Percentiles rank a stretch among this genome's conserved stretches.
phyloP scores from a whole-genome alignment of 2,329 filamentous ascomycete genomes.

The Penicillium sp. region DNA sequence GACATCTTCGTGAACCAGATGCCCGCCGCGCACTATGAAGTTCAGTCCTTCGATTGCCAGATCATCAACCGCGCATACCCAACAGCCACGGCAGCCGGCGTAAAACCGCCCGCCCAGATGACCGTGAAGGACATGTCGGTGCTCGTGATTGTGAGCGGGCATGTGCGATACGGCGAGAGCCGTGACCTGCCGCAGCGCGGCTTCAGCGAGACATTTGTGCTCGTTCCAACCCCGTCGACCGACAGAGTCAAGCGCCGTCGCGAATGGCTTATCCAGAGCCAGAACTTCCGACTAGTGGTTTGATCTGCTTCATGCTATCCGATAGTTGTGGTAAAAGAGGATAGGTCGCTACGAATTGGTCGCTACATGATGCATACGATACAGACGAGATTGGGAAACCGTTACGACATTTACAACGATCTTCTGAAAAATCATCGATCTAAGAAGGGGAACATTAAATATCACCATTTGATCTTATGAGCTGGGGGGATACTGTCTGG shows the following conservation, averaged over 20 bases:
- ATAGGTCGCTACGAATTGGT: no score
- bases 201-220: conserved; percentile 76
- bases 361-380: no score
- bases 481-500: no score
- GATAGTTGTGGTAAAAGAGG: no score
- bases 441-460: no score
- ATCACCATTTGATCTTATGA: no score
- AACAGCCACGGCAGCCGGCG: conserved; percentile 47
- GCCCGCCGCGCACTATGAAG: conserved; percentile 64
- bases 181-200: conserved; percentile 62
- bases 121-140: conserved; percentile 63
- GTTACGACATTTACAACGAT: no score
- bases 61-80: conserved; percentile 69
- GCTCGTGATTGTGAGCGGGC: conserved; percentile 69
- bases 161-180: conserved; percentile 63
- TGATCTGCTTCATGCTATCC: conserved; percentile 25
- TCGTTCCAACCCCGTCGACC: conserved; percentile 65
- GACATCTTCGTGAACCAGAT: conserved; percentile 66
- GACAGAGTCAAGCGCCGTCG: conserved; percentile 54
- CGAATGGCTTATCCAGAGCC: conserved; percentile 66
- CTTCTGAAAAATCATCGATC: no score
- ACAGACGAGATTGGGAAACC: no score
- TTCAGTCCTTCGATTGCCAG: conserved; percentile 73
- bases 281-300: conserved; percentile 63
- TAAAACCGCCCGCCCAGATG: conserved; percentile 42